A percentile compares a stretch with the other conserved stretches of the same genome.
These are phyloP conservation scores for Saturnispora quitensis DNA, from an alignment of 805 yeast species.

Conservation along the genomic window DNA sequence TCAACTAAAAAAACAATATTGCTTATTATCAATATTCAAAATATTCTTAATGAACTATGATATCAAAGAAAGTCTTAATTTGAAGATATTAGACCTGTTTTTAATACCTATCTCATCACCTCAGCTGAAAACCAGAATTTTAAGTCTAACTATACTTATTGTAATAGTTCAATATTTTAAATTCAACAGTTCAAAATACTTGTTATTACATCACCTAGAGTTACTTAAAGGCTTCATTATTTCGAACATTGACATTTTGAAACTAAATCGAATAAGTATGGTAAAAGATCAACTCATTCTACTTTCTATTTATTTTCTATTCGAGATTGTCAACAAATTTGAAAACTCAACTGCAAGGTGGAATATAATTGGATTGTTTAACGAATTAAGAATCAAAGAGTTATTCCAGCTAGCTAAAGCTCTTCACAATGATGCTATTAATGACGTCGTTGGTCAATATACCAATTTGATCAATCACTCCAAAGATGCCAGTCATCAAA, in stretches of 20 bases:
- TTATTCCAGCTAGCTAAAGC: constrained; percentile 43
- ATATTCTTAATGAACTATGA: constrained; percentile 53
- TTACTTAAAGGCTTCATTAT: background rate
- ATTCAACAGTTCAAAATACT: background rate
- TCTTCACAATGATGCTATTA: constrained; percentile 48
- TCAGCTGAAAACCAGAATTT: constrained; percentile 61
- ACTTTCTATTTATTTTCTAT: constrained; percentile 60
- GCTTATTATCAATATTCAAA: constrained; percentile 68
- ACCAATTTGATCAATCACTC: constrained; percentile 15
- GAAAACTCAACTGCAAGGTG: constrained; percentile 32
- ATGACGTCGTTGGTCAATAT: constrained; percentile 58
- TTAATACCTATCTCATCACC: constrained; percentile 47
- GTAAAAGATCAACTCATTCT: constrained; percentile 49
- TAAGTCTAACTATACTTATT: constrained; percentile 70
- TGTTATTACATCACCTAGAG: background rate
- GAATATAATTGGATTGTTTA: constrained; percentile 51
- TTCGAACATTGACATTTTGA: background rate
- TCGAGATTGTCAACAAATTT: constrained; percentile 47
- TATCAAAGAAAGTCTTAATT: constrained; percentile 48
- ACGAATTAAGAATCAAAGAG: constrained; percentile 45
- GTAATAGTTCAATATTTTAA: constrained; percentile 26
- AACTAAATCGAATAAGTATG: constrained; percentile 7
- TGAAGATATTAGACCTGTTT: background rate
- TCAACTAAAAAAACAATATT: constrained; percentile 60
- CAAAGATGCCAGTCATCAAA: background rate